These are phyloP conservation scores for Purpureocillium takamizusanense DNA, from an alignment of 2,329 filamentous ascomycete species.

Conservation along the genomic window DNA sequence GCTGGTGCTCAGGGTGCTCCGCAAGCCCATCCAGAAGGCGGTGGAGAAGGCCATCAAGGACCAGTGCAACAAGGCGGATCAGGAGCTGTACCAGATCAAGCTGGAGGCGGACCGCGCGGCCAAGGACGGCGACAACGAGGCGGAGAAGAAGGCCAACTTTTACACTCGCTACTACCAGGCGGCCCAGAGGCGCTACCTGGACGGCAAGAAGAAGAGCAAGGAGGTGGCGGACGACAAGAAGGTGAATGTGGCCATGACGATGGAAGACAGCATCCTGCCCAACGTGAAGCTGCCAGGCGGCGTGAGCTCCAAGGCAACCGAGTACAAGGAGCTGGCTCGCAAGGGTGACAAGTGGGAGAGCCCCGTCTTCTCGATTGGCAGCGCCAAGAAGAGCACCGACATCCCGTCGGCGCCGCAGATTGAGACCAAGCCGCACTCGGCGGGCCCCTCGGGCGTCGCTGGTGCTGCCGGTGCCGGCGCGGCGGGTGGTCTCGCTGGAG, in stretches of 20 bases:
- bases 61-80: conserved; percentile 67
- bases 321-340: conserved; percentile 78
- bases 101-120: conserved; percentile 68
- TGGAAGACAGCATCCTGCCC: conserved; percentile 84
- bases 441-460: conserved; percentile 2
- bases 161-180: conserved; percentile 78
- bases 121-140: conserved; percentile 47
- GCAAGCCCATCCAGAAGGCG: conserved; percentile 76
- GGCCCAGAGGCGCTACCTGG: conserved; percentile 61
- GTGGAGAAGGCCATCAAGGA: conserved; percentile 85
- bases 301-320: conserved; percentile 86
- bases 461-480: conserved; percentile 7
- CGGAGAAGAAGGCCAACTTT: conserved; percentile 68
- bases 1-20: conserved; percentile 72
- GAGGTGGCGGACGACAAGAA: conserved; percentile 54
- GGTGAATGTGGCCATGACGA: conserved; percentile 46
- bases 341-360: conserved; percentile 95
- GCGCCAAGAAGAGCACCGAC: conserved; percentile 60
- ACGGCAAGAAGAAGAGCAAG: conserved; percentile 72
- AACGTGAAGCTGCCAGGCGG: conserved; percentile 72
- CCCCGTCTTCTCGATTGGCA: conserved; percentile 83
- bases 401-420: conserved; percentile 54
- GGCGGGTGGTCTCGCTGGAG: no score
- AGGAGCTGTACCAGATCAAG: conserved; percentile 67
- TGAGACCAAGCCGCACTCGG: conserved; percentile 31